phyloP scores from a whole-genome alignment of 768 basidiomycete species.

The Exidia glandulosa region DNA sequence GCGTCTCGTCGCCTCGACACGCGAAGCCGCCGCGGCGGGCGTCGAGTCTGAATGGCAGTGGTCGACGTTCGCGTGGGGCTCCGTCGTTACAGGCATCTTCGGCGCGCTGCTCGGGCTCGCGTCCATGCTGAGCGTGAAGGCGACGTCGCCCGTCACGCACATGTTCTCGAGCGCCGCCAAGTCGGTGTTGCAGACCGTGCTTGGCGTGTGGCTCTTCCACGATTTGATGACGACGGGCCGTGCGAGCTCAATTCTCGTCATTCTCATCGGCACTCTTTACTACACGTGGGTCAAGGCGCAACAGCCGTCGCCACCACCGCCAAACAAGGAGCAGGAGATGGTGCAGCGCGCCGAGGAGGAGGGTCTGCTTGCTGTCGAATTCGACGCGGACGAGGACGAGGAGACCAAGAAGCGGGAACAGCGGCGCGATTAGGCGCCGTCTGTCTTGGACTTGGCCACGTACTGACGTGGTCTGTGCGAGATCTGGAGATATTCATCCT shows the following conservation, averaged over 20 bases:
- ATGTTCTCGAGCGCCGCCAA: conserved; percentile 34
- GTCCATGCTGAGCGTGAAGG: conserved; percentile 34
- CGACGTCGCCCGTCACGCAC: conserved; percentile 35
- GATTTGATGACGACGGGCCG: conserved; percentile 47
- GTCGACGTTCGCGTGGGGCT: conserved; percentile 11
- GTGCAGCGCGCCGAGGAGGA: conserved; percentile 1
- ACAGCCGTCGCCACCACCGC: neutral
- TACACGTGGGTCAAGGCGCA: conserved; percentile 43
- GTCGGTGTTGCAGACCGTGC: conserved; percentile 32
- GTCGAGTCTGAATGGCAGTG: conserved; percentile 4
- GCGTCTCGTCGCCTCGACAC: conserved; percentile 10
- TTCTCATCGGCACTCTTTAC: conserved; percentile 67
- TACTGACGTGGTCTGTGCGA: no score
- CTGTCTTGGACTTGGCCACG: neutral
- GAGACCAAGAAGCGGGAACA: neutral
- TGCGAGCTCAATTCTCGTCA: conserved; percentile 66
- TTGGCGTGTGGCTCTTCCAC: conserved; percentile 29
- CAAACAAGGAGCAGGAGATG: neutral
- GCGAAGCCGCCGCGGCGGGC: neutral
- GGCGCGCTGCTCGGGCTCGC: conserved; percentile 36
- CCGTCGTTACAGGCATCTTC: conserved; percentile 23
- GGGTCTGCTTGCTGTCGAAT: neutral
- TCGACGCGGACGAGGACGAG: conserved; percentile 1
- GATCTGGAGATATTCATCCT: no score
- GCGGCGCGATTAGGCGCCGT: neutral